Conservation (phyloP, 345 rosid species). For the Leavenworthia alabamica region DNA sequence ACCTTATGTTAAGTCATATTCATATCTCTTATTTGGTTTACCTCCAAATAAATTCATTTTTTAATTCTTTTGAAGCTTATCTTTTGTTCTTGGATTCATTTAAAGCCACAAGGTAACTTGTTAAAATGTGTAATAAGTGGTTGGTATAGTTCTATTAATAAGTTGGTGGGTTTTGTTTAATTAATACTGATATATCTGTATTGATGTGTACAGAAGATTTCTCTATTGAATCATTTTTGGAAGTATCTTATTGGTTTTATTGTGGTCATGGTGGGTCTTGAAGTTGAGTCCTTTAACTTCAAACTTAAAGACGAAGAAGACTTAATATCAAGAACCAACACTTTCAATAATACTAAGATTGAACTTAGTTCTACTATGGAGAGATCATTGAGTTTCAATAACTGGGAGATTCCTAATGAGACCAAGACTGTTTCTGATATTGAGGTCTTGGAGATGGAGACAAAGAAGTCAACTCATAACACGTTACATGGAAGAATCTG, state of each 20-base stretch:
- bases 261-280: conserved; percentile 45
- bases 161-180: not conserved
- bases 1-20: not conserved
- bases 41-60: not conserved
- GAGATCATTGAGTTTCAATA: conserved; percentile 39
- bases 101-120: conserved; percentile 25
- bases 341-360: conserved; percentile 30
- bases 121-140: not conserved
- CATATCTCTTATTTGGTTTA: not conserved
- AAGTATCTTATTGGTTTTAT: not conserved
- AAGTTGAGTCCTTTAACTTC: conserved; percentile 23
- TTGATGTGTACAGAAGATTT: conserved; percentile 21
- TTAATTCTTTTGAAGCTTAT: not conserved
- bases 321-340: conserved; percentile 31
- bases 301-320: conserved; percentile 26
- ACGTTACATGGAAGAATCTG: conserved; percentile 25
- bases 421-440: conserved; percentile 17
- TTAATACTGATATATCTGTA: conserved; percentile 10
- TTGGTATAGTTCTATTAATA: conserved; percentile 12
- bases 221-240: conserved; percentile 12
- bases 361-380: conserved; percentile 4
- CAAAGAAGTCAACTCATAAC: conserved; percentile 16
- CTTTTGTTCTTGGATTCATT: not conserved
- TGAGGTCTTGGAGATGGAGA: conserved; percentile 13
- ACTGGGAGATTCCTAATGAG: conserved; percentile 38